Percentiles rank a stretch among this genome's conserved stretches.
phyloP scores from a whole-genome alignment of 192 early-diverging fungal species.

The Coemansia sp. region DNA sequence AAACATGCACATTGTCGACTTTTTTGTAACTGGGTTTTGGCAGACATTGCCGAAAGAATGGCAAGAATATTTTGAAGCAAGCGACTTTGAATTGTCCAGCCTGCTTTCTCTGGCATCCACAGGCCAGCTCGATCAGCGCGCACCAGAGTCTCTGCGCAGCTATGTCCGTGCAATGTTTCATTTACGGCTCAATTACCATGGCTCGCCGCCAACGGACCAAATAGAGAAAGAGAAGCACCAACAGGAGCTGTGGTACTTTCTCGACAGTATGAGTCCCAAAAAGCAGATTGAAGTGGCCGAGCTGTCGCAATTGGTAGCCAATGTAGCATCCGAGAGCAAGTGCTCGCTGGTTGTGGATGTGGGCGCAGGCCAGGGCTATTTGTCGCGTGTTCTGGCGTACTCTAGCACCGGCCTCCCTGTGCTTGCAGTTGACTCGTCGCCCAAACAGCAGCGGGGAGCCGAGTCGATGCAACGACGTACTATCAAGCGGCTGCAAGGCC shows the following conservation, averaged over 20 bases:
- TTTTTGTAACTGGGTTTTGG: constrained; percentile 41
- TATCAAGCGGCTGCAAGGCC: constrained; percentile 21
- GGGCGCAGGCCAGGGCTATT: constrained; percentile 51
- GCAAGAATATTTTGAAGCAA: constrained; percentile 29
- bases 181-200: constrained; percentile 23
- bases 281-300: constrained; percentile 46
- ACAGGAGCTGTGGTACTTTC: constrained; percentile 23
- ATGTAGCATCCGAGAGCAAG: constrained; percentile 12
- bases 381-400: constrained; percentile 50
- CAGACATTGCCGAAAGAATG: constrained; percentile 32
- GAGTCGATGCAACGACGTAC: constrained; percentile 25
- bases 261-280: constrained; percentile 49
- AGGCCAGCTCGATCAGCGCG: constrained; percentile 8
- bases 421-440: constrained; percentile 39
- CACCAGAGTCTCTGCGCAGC: constrained; percentile 26
- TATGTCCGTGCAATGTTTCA: constrained; percentile 31
- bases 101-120: constrained; percentile 35
- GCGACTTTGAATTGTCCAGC: constrained; percentile 13
- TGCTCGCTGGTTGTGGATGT: constrained; percentile 40
- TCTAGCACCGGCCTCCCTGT: constrained; percentile 17
- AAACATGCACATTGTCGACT: constrained; percentile 47
- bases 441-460: constrained; percentile 40
- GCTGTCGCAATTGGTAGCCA: constrained; percentile 32
- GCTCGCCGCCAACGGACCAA: neutral
- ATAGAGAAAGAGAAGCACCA: neutral